phyloP scores from a whole-genome alignment of 192 early-diverging fungal species.

The Gorgonomyces haynaldii region DNA sequence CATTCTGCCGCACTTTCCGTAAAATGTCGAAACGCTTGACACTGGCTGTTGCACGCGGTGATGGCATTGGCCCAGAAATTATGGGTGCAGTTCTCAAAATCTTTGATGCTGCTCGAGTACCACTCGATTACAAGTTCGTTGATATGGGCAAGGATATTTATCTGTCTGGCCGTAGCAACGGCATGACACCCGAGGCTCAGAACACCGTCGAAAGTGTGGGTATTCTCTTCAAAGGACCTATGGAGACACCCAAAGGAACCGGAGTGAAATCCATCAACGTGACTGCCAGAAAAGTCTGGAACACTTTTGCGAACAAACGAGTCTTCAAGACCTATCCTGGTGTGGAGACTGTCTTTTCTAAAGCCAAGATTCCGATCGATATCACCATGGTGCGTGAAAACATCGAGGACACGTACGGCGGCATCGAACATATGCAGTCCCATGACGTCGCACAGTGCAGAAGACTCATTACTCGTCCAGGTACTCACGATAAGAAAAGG shows the following conservation, averaged over 20 bases:
- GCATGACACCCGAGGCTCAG: slow-evolving; percentile 16
- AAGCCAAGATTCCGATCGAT: slow-evolving; percentile 28
- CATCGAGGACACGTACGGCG: slow-evolving; percentile 63
- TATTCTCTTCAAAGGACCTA: slow-evolving; percentile 16
- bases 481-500: slow-evolving; percentile 67
- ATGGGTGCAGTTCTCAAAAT: slow-evolving; percentile 65
- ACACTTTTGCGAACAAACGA: slow-evolving; percentile 13
- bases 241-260: slow-evolving; percentile 19
- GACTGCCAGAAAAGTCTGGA: slow-evolving; percentile 13
- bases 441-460: slow-evolving; percentile 83
- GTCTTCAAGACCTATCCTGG: slow-evolving; percentile 49
- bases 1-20: too few relatives aligned
- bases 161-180: slow-evolving; percentile 6
- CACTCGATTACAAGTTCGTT: slow-evolving; percentile 11
- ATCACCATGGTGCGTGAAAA: slow-evolving; percentile 43
- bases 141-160: slow-evolving; percentile 18
- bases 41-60: slow-evolving; percentile 36
- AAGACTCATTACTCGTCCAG: slow-evolving; percentile 78
- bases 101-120: slow-evolving; percentile 65
- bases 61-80: slow-evolving; percentile 88
- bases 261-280: slow-evolving; percentile 19
- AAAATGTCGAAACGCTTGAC: background rate
- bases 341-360: slow-evolving; percentile 81
- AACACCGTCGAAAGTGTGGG: slow-evolving; percentile 12
- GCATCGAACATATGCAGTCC: slow-evolving; percentile 46